Evolutionary conservation across 2,329 filamentous ascomycete species (phyloP), one percentile per base, ranked within the genome.

Genomic region (Fusarium hainanense): DNA sequence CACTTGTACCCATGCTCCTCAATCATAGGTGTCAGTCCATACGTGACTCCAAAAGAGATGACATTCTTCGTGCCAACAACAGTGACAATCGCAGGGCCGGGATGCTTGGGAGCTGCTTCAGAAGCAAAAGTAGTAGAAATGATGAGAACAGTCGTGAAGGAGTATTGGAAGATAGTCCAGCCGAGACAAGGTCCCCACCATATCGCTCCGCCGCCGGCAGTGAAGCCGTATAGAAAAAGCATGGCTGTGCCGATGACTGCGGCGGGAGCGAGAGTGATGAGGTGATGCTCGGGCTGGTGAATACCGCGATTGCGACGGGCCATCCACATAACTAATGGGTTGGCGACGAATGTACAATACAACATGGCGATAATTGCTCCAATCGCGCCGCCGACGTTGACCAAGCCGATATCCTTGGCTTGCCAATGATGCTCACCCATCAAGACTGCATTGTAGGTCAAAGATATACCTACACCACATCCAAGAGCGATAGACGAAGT

Each of bases 231-330:
- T 4, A 69, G 43, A 4, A 70, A 52, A 49, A 69, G 50, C 66
- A 69, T 69, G 4, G 41, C 56, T 2, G 66, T 28, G 3, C 67
- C 67, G 3, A 69, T n/a, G 10, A 70, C 46, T 40, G 66, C 66
- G 14, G 67, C 56, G 14, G 66, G 61, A 4, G 59, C 50, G 34
- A 69, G 27, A 20, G 62, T 69, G n/a, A 69, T 27, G 44, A 69
- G 67, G 2, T 66, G 61, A 27, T 69, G 67, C 61, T 69, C 66
- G 0, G 67, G 67, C 20, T 58, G 37, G 18, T 69, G 67, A 20
- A 69, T 56, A 12, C 66, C 67, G 1, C 54, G 61, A 8, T 62
- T 69, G 3, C 62, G 67, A n/a, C 62, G 61, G 7, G 67, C 67
- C 52, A 63, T 54, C 59, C 58, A 63, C n/a, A 63, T 37, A n/a